Evolutionary conservation across 257 asterid species (phyloP), one percentile per base, ranked within the genome.

Genomic region (Primulina eburnea): DNA sequence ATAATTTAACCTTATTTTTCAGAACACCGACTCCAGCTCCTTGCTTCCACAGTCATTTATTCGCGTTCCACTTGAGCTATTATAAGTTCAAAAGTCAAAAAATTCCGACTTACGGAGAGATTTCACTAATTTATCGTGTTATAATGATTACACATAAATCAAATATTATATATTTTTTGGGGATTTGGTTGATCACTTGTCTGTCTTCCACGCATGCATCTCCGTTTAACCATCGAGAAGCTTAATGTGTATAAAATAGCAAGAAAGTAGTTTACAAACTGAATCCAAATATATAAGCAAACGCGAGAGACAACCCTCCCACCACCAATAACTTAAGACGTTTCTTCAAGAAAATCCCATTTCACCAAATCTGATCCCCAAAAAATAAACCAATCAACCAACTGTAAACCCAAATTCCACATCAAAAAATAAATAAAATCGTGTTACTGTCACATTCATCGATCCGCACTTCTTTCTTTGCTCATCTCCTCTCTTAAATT

Each of bases 251-350:
- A 5, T 33, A 32, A 58, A 34, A 50, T 5, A 7, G 28, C 47
- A 20, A 62, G 50, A 32, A 59, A 78, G 81, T 73, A 67, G 73
- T 76, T 24, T 75, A 71, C 65, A 67, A 67, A 65, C 34, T 28
- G 60, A 68, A 16, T 40, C 52, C 52, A 40, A 65, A 34, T 28
- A 17, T 47, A 63, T 52, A 17, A 79, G 74, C 59, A 38, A 34
- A 21, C 70, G 85, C 83, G 86, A 79, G 74, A 55, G 90, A 85
- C 90, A 80, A 81, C 10, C 60, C 83, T 81, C 89, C 90, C 57
- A 71, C 90, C 78, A 70, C 78, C 83, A 37, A 78, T 70, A 67
- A 79, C 28, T 74, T 60, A 74, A 18, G 68, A 68, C 5, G 65
- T 74, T 75, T 67, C 81, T 69, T 72, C 77, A 47, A 61, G 90